Percentiles rank a stretch among this genome's conserved stretches.
phyloP scores from a whole-genome alignment of 352 stramenopile species.

The Globisporangium uncinulatum region DNA sequence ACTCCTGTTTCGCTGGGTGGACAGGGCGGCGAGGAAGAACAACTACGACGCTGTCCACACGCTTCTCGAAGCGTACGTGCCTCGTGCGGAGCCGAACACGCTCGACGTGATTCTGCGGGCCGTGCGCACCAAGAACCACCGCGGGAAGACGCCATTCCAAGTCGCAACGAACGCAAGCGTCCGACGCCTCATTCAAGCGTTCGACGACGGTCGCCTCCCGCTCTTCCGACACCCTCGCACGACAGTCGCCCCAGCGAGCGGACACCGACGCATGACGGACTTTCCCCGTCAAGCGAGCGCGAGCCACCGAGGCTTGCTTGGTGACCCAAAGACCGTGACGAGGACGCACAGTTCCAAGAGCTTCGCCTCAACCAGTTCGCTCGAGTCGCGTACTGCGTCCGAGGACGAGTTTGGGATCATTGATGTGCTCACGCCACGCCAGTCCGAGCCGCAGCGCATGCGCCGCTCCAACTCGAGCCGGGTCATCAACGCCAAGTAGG shows the following conservation, averaged over 20 bases:
- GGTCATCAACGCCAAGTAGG: conserved; percentile 1
- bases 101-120: conserved; percentile 24
- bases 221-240: conserved; percentile 20
- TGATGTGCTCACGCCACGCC: conserved; percentile 13
- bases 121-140: conserved; percentile 40
- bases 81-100: conserved; percentile 19
- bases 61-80: conserved; percentile 36
- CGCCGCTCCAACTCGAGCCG: conserved; percentile 1
- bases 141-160: conserved; percentile 31
- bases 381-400: background rate
- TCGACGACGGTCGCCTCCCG: conserved; percentile 37
- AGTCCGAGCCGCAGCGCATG: background rate
- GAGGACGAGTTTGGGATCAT: conserved; percentile 26
- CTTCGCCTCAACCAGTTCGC: background rate
- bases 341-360: conserved; percentile 14
- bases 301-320: background rate
- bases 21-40: conserved; percentile 51
- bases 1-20: background rate
- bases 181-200: conserved; percentile 32
- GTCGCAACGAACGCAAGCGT: conserved; percentile 42
- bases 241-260: background rate
- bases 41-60: conserved; percentile 53
- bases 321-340: conserved; percentile 1
- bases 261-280: conserved; percentile 26
- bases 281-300: conserved; percentile 6